Evolutionary conservation across 306 rosid genomes (phyloP), one percentile per base, ranked within the genome.

Genomic region (Sicyos edulis): DNA sequence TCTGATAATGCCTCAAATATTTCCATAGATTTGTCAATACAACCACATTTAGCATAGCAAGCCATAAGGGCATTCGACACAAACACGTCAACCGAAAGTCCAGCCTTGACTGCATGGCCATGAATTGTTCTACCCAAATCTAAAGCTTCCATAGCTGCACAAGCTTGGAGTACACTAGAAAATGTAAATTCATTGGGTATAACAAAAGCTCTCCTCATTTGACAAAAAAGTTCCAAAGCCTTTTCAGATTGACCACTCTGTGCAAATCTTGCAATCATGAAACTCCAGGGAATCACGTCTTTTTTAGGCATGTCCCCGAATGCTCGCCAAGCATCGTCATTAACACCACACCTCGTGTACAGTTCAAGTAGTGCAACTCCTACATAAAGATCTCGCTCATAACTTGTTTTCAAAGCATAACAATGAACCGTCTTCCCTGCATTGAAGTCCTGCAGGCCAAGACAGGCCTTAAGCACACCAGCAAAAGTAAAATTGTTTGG

Each of bases 401-500:
- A 85, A 61, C 50, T 74, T 11, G 86, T 78, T 75, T 85, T 85
- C 42, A 85, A 53, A 19, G 61, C 78, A 73, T 12, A 66, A 7
- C 81, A 79, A 76, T 82, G 89, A 61, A 85, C 52, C 6, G 81
- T 60, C 78, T 73, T 80, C 57, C 84, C 89, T 4, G 62, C 72
- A 65, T 50, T 42, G 32, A 85, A 54, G 44, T 76, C 77, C 54
- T 76, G 78, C 3, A 78, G 68, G 58, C 86, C 82, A 47, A 75
- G 76, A 79, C 85, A 82, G 19, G 84, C 86, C 78, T 82, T 85
- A 24, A 85, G 84, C 71, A 71, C 73, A 37, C 80, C 74, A 22
- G 85, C 75, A 59, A 85, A 82, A 26, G 86, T 82, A 71, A 80
- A 82, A 62, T 80, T 85, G 65, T 85, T 85, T 22, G 89, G 89